These are phyloP conservation scores for Quercus bicolor DNA, from an alignment of 306 rosid species.

Conservation along the genomic window DNA sequence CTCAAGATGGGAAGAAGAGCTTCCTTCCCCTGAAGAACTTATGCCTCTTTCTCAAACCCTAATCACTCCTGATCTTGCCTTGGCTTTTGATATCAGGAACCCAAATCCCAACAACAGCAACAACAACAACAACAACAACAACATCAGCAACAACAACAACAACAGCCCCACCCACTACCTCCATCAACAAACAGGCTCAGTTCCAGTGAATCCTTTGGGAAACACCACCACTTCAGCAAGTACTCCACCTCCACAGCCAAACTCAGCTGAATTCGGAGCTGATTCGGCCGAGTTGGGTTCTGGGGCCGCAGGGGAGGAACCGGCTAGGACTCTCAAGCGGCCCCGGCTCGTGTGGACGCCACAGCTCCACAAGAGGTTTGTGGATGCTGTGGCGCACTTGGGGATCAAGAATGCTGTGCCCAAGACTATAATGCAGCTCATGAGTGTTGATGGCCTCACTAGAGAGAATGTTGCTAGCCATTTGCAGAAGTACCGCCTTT, in stretches of 20 bases:
- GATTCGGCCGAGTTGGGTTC: constrained; percentile 88
- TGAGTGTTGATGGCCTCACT: constrained; percentile 97
- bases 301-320: constrained; percentile 81
- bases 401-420: constrained; percentile 97
- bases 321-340: constrained; percentile 90
- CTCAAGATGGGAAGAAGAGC: constrained; percentile 81
- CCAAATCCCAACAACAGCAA: constrained; percentile 37
- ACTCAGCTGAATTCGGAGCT: constrained; percentile 70
- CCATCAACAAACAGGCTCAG: not conserved
- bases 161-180: constrained; percentile 17
- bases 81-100: constrained; percentile 79
- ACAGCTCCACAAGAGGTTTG: constrained; percentile 91
- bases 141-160: constrained; percentile 18
- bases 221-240: constrained; percentile 32
- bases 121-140: constrained; percentile 6
- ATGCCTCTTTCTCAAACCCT: constrained; percentile 97
- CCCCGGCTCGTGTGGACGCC: constrained; percentile 98
- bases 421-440: constrained; percentile 99
- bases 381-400: constrained; percentile 90
- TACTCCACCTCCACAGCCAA: constrained; percentile 42
- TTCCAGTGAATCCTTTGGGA: constrained; percentile 13
- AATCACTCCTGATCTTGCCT: constrained; percentile 89
- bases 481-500: constrained; percentile 90
- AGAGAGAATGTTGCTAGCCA: constrained; percentile 96
- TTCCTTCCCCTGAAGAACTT: constrained; percentile 73